These are phyloP conservation scores for Pichia ethanolica DNA, from an alignment of 805 yeast genomes.

Conservation along the genomic window DNA sequence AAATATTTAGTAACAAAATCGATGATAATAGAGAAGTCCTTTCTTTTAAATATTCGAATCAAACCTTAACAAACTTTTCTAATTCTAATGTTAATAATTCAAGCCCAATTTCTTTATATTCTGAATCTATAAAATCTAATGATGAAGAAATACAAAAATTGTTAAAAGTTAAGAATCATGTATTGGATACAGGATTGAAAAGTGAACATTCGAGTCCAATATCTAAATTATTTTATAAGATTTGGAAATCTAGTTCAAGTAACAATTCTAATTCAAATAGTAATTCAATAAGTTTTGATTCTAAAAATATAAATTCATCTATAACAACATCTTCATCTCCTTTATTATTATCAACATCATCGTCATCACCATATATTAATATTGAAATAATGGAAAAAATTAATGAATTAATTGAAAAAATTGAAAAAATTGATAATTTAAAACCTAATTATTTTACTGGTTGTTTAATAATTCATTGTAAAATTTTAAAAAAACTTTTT, in stretches of 20 bases:
- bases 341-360: no score
- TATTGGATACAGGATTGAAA: background rate
- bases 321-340: no score
- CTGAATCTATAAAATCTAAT: background rate
- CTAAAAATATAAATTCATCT: no score
- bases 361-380: background rate
- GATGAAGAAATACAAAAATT: background rate
- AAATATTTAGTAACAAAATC: background rate
- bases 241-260: background rate
- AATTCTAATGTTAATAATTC: no score
- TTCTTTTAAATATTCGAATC: background rate
- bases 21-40: no score
- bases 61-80: background rate
- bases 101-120: background rate
- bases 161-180: background rate
- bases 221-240: background rate
- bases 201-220: background rate
- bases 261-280: background rate
- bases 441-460: background rate
- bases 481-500: background rate
- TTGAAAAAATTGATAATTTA: background rate
- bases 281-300: no score
- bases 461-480: constrained; percentile 1
- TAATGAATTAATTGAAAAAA: background rate
- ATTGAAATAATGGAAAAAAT: background rate